These are phyloP conservation scores for Salix purpurea DNA, from an alignment of 345 rosid genomes.

Conservation along the genomic window DNA sequence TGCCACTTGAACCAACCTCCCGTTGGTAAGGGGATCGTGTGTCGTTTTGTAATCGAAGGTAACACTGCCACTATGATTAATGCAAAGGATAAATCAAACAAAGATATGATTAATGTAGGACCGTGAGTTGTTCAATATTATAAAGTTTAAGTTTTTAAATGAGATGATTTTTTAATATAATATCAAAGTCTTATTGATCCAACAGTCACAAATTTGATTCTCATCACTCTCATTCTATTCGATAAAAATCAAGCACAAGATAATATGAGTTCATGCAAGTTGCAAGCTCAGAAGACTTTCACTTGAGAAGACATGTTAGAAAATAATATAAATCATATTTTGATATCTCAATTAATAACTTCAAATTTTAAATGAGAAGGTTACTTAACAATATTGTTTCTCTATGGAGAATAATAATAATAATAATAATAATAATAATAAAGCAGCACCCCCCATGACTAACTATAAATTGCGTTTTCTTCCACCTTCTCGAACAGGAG, in stretches of 20 bases:
- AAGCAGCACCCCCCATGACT: too few relatives aligned
- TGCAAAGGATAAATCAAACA: neutral
- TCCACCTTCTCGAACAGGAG: neutral
- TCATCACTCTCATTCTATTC: too few relatives aligned
- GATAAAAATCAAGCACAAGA: too few relatives aligned
- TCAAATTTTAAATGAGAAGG: rapidly evolving
- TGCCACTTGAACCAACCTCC: too few relatives aligned
- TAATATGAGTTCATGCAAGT: rapidly evolving
- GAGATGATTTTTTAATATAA: too few relatives aligned
- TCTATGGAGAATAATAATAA: too few relatives aligned
- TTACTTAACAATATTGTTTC: too few relatives aligned
- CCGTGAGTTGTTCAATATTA: neutral
- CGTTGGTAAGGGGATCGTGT: neutral
- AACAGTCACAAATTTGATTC: rapidly evolving
- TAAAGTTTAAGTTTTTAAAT: rapidly evolving
- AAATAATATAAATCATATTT: too few relatives aligned
- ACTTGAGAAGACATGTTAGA: rapidly evolving
- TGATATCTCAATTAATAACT: too few relatives aligned
- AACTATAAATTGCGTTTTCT: too few relatives aligned
- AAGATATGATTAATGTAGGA: neutral
- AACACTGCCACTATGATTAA: neutral
- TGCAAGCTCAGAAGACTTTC: too few relatives aligned
- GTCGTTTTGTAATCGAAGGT: neutral
- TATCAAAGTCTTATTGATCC: rapidly evolving
- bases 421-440: too few relatives aligned